Conservation (phyloP, 2,329 filamentous ascomycete species). For the Arthrinium puccinioides region DNA sequence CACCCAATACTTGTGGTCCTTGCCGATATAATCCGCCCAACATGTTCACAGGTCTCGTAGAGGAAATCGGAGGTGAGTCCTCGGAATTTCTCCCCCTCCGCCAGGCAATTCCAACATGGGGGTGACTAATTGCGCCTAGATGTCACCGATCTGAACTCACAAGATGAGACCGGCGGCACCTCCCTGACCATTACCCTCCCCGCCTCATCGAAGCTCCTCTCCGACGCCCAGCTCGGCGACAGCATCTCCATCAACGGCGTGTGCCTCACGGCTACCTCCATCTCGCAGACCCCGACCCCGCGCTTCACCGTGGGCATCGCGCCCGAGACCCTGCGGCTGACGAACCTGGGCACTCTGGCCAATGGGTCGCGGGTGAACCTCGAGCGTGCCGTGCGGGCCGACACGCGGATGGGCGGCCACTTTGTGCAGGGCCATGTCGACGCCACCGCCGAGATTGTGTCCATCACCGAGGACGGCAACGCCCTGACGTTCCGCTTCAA, state of each 20-base stretch:
- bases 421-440: conserved; percentile 98
- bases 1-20: too few relatives aligned
- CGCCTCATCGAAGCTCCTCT: conserved; percentile 63
- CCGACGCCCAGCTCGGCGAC: conserved; percentile 80
- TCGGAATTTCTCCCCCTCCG: conserved; percentile 3
- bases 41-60: conserved; percentile 96
- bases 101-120: too few relatives aligned
- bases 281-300: conserved; percentile 18
- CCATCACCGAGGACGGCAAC: conserved; percentile 76
- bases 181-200: conserved; percentile 77
- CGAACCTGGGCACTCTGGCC: conserved; percentile 75
- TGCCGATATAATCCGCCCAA: too few relatives aligned
- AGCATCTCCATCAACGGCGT: conserved; percentile 94
- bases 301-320: conserved; percentile 89
- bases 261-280: conserved; percentile 74
- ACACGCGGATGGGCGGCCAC: conserved; percentile 95
- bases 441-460: conserved; percentile 69
- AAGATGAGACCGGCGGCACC: conserved; percentile 80
- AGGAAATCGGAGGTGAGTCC: conserved; percentile 79
- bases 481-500: conserved; percentile 79
- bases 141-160: conserved; percentile 71
- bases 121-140: too few relatives aligned
- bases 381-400: conserved; percentile 83
- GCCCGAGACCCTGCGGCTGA: conserved; percentile 90
- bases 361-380: conserved; percentile 73